These are phyloP conservation scores for Naegleria fowleri DNA, from an alignment of 208 protist genomes.

Conservation along the genomic window DNA sequence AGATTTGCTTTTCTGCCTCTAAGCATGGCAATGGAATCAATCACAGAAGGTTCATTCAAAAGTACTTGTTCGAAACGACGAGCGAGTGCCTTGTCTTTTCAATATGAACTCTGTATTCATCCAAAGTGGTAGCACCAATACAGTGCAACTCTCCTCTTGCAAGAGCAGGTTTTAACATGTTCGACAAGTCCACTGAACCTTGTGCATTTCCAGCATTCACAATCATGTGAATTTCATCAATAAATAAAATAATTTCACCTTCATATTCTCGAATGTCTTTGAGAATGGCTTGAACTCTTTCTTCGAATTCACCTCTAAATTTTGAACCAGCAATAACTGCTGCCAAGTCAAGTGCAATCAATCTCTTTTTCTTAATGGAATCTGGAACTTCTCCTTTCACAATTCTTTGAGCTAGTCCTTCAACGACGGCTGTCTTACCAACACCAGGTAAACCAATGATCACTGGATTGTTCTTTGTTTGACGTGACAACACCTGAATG, in stretches of 20 bases:
- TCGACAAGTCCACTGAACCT: constrained; percentile 65
- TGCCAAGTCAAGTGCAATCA: constrained; percentile 25
- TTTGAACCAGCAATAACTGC: constrained; percentile 80
- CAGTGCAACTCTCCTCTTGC: constrained; percentile 62
- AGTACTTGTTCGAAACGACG: constrained; percentile 75
- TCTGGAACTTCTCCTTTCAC: constrained; percentile 82
- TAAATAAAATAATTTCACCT: constrained; percentile 81
- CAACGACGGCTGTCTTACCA: constrained; percentile 80
- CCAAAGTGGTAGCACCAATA: constrained; percentile 77
- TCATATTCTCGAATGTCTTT: constrained; percentile 69
- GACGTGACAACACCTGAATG: constrained; percentile 52
- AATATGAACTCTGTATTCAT: constrained; percentile 74
- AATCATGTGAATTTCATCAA: constrained; percentile 87
- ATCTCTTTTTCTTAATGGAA: constrained; percentile 49
- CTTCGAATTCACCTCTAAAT: constrained; percentile 87
- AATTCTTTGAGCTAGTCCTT: constrained; percentile 86
- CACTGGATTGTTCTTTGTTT: constrained; percentile 91
- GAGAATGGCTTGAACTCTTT: constrained; percentile 79
- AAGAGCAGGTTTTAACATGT: constrained; percentile 82
- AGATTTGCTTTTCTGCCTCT: constrained; percentile 59
- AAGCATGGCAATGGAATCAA: constrained; percentile 80
- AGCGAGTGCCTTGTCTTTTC: constrained; percentile 77
- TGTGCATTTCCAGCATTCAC: constrained; percentile 60
- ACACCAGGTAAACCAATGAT: constrained; percentile 64
- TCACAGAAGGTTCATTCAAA: constrained; percentile 63